Conservation (phyloP, 306 rosid species). For the Sechiopsis laciniata region DNA sequence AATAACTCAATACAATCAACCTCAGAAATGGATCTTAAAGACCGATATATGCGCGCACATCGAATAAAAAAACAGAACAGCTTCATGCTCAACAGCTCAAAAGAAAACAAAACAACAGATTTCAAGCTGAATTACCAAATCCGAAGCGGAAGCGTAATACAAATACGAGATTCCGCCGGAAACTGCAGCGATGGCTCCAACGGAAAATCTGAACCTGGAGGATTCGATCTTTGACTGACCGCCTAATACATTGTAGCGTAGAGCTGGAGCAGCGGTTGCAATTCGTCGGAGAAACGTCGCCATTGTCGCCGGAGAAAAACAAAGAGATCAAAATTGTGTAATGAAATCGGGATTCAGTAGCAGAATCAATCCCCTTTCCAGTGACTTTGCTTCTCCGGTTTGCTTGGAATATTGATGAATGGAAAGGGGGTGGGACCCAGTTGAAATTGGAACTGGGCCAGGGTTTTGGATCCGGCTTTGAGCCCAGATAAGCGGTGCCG, state of each 20-base stretch:
- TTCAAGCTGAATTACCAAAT: slow-evolving; percentile 37
- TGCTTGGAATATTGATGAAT: slow-evolving; percentile 12
- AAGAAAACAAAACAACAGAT: neutral
- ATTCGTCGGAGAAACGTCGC: slow-evolving; percentile 60
- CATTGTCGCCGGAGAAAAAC: slow-evolving; percentile 38
- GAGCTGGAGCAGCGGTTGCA: slow-evolving; percentile 50
- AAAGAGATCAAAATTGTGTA: slow-evolving; percentile 8
- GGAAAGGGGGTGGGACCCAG: neutral
- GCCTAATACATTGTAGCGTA: slow-evolving; percentile 32
- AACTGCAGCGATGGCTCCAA: slow-evolving; percentile 68
- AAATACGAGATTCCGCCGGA: slow-evolving; percentile 75
- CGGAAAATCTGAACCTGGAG: slow-evolving; percentile 42
- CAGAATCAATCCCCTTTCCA: neutral
- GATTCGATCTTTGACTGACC: slow-evolving; percentile 41
- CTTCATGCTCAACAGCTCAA: neutral
- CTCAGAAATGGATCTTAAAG: neutral
- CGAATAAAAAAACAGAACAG: neutral
- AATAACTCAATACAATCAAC: neutral
- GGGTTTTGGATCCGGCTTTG: neutral
- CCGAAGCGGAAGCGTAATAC: slow-evolving; percentile 51
- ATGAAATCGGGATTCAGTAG: neutral
- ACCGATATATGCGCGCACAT: neutral
- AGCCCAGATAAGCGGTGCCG: neutral
- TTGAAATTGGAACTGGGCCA: neutral
- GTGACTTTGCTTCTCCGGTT: neutral